These are phyloP conservation scores for Sophora flavescens DNA, from an alignment of 306 rosid species.

Conservation along the genomic window DNA sequence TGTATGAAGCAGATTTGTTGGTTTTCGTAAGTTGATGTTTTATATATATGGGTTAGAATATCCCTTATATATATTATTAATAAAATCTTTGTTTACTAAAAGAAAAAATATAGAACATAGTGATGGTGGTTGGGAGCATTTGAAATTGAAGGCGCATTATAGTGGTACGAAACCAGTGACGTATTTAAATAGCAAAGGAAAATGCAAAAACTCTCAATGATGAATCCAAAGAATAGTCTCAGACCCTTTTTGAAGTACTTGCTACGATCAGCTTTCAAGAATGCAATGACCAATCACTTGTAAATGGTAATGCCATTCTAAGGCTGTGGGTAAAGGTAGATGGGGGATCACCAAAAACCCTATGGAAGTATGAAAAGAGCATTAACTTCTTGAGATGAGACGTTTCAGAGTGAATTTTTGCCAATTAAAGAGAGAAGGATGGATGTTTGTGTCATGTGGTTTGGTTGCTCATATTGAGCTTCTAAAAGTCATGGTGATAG, in stretches of 20 bases:
- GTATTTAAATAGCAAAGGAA: conserved; percentile 40
- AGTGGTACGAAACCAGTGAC: conserved; percentile 44
- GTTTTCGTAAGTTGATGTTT: no score
- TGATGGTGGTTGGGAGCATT: conserved; percentile 45
- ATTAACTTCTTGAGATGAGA: conserved; percentile 45
- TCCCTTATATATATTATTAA: no score
- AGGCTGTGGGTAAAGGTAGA: conserved; percentile 43
- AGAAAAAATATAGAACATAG: background rate
- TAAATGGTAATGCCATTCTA: conserved; percentile 45
- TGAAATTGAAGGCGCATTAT: conserved; percentile 27
- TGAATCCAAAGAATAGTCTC: conserved; percentile 37
- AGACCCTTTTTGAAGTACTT: conserved; percentile 37
- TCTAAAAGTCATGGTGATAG: conserved; percentile 40
- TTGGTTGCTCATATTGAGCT: conserved; percentile 56
- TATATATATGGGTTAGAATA: no score
- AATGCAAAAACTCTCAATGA: conserved; percentile 29
- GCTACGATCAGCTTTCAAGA: conserved; percentile 38
- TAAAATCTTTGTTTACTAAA: no score
- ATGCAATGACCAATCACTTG: conserved; percentile 40
- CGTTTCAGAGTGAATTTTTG: conserved; percentile 48
- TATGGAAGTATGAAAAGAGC: conserved; percentile 43
- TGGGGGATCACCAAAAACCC: conserved; percentile 41
- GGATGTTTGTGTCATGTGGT: conserved; percentile 49
- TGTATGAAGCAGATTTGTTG: no score
- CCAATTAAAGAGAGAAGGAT: conserved; percentile 46